phyloP scores from a whole-genome alignment of 2,329 filamentous ascomycete genomes.

The Pestalotiopsis sp. region DNA sequence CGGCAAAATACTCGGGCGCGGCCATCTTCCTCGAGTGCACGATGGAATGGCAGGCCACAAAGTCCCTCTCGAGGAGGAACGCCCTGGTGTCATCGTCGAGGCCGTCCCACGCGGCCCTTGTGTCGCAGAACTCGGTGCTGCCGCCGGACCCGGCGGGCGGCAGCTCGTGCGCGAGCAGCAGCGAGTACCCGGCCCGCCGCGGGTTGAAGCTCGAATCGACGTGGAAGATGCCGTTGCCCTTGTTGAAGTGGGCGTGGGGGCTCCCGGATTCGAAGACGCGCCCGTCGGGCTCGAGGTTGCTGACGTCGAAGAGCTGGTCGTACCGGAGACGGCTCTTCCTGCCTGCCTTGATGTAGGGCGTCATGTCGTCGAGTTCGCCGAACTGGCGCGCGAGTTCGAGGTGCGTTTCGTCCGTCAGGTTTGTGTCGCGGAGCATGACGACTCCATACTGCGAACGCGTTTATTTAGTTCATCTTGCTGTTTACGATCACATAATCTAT shows the following conservation, averaged over 20 bases:
- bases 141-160: neutral
- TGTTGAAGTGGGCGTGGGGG: conserved; percentile 41
- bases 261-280: conserved; percentile 40
- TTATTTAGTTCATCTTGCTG: neutral
- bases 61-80: neutral
- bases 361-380: conserved; percentile 58
- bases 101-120: conserved; percentile 11
- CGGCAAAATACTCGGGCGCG: conserved; percentile 33
- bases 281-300: conserved; percentile 53
- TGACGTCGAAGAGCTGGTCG: conserved; percentile 58
- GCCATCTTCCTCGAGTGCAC: conserved; percentile 36
- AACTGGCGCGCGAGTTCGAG: conserved; percentile 51
- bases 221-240: conserved; percentile 27
- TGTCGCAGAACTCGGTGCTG: conserved; percentile 9
- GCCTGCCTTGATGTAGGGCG: conserved; percentile 44
- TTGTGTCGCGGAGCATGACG: conserved; percentile 50
- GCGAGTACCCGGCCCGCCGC: conserved; percentile 7
- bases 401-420: conserved; percentile 51
- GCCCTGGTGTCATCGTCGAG: neutral
- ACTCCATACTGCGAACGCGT: conserved; percentile 48
- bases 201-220: conserved; percentile 12
- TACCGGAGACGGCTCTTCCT: conserved; percentile 48
- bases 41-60: conserved; percentile 28
- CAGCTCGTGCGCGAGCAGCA: neutral
- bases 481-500: neutral